Conservation (phyloP, 257 asterid genomes). For the Vinca minor region DNA sequence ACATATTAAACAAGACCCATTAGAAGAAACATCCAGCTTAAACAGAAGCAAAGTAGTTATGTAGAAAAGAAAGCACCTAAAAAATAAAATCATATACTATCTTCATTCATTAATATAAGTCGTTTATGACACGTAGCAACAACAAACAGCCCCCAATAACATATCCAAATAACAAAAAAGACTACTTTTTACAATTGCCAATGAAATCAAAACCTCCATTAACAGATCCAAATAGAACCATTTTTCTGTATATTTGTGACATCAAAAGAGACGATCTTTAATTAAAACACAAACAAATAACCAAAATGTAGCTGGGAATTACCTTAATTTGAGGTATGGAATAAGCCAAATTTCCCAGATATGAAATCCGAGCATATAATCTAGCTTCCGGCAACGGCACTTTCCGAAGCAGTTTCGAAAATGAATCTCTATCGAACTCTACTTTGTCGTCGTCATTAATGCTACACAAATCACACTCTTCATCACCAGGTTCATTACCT, state of each 20-base stretch:
- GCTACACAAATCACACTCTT: conserved; percentile 43
- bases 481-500: conserved; percentile 23
- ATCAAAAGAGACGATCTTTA: conserved; percentile 1
- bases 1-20: neutral
- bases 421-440: conserved; percentile 58
- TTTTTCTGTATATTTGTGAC: neutral
- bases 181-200: neutral
- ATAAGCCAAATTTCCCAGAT: conserved; percentile 84
- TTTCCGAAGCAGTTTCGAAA: conserved; percentile 60
- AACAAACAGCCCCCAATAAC: too few species aligned
- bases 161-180: too few species aligned
- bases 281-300: neutral
- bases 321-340: conserved; percentile 82
- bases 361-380: conserved; percentile 67
- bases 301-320: neutral
- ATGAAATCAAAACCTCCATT: neutral
- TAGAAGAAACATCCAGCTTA: neutral
- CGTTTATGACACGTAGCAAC: too few species aligned
- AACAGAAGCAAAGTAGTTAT: neutral
- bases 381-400: conserved; percentile 80
- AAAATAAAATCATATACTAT: neutral
- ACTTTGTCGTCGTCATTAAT: conserved; percentile 42
- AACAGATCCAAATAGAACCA: conserved; percentile 7
- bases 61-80: neutral
- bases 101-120: too few species aligned